Percentiles rank a stretch among this genome's conserved stretches.
These are phyloP conservation scores for Microstroma glucosiphilum DNA, from an alignment of 1,284 basidiomycete genomes.

Conservation along the genomic window DNA sequence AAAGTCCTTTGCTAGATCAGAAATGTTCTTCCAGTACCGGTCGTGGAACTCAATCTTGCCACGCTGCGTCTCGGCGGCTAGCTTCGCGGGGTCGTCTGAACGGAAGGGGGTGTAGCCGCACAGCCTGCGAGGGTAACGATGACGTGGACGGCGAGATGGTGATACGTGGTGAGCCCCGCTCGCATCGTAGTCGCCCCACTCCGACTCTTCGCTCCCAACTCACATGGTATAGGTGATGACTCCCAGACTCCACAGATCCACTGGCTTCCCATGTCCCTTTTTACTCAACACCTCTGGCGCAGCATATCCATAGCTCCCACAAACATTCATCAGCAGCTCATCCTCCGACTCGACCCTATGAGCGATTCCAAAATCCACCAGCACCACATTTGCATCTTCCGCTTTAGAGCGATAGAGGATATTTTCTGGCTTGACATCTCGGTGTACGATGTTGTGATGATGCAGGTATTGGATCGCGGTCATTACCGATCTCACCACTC, in stretches of 20 bases:
- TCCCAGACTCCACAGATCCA: constrained; percentile 88
- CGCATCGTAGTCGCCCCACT: no score
- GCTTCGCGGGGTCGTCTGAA: constrained; percentile 68
- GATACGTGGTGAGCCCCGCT: not conserved
- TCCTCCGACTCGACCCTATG: constrained; percentile 54
- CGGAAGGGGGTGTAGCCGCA: constrained; percentile 66
- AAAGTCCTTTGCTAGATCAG: constrained; percentile 71
- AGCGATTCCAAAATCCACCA: constrained; percentile 79
- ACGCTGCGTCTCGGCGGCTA: constrained; percentile 73
- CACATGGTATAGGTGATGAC: constrained; percentile 72
- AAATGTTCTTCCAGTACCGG: constrained; percentile 86
- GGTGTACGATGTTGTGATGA: constrained; percentile 44
- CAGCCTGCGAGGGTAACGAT: constrained; percentile 15
- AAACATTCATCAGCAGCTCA: constrained; percentile 72
- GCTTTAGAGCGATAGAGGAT: constrained; percentile 75
- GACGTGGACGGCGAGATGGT: not conserved
- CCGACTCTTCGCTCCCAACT: constrained; percentile 1
- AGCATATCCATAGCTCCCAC: constrained; percentile 88
- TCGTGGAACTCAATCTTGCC: constrained; percentile 77
- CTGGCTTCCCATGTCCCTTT: constrained; percentile 78
- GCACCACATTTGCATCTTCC: constrained; percentile 55
- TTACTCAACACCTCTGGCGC: constrained; percentile 77
- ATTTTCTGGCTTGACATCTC: constrained; percentile 65
- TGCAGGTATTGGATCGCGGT: constrained; percentile 47
- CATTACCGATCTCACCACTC: constrained; percentile 39